A percentile compares a stretch with the other conserved stretches of the same genome.
phyloP scores from a whole-genome alignment of 1,139 yeast species.

The Saccharomycopsis hybrid region DNA sequence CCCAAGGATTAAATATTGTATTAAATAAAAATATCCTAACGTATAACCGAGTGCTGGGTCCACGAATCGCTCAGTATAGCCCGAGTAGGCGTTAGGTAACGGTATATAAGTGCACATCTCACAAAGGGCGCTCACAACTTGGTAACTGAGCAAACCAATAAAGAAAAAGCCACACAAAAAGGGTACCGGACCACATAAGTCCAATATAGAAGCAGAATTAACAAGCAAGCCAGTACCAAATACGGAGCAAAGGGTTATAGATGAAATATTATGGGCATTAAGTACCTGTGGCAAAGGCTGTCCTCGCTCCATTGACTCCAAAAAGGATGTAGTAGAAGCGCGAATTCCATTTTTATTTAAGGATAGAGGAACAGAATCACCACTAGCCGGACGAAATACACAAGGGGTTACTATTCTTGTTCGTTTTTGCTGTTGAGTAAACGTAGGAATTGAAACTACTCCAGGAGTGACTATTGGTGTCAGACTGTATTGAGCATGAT shows the following conservation, averaged over 20 bases:
- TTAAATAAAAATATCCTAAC: conserved; percentile 57
- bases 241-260: conserved; percentile 20
- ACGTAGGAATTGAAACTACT: too few species aligned
- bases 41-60: conserved; percentile 57
- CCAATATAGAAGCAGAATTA: conserved; percentile 10
- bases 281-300: conserved; percentile 8
- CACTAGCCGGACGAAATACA: too few species aligned
- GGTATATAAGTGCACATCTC: conserved; percentile 54
- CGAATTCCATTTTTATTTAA: too few species aligned
- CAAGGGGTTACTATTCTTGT: too few species aligned
- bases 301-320: not conserved
- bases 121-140: conserved; percentile 47
- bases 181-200: conserved; percentile 53
- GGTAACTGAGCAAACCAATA: conserved; percentile 44
- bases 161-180: conserved; percentile 43
- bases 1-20: conserved; percentile 25
- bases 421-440: too few species aligned
- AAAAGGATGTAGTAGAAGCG: too few species aligned
- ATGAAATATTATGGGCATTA: conserved; percentile 17
- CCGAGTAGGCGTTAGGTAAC: conserved; percentile 50
- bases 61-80: conserved; percentile 45
- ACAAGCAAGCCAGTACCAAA: conserved; percentile 20
- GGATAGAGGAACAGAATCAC: too few species aligned
- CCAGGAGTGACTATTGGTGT: too few species aligned
- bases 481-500: too few species aligned